Base-by-base conservation (phyloP, 2,329 filamentous ascomycete species). In the Neurospora sp. region DNA sequence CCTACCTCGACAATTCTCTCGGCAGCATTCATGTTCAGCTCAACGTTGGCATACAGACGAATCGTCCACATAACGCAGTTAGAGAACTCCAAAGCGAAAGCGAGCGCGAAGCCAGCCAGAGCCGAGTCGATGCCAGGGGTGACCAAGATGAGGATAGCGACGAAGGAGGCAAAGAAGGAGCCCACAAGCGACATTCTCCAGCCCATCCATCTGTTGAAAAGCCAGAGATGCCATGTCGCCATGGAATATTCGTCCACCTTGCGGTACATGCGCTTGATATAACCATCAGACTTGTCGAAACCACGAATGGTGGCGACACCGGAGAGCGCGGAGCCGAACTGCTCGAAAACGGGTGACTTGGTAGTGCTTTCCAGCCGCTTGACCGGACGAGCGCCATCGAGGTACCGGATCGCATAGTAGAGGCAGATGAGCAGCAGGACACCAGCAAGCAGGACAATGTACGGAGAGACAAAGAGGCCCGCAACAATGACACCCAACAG, bases 341-440 rank as follows among this genome's bases (percentile, higher is more conserved):
- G 88, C 77, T 95, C 92, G 74, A 93, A 94, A 0, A 95, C 88
- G 0, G 92, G 92, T 0, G 89, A 92, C 78, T 93, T 94, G 69
- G 88, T 86, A 3, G 86, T 92, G 73, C 89, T 92, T 78, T 95
- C 92, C 1, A 95, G 84, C 5, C 92, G 85, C 80, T 94, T 95
- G 71, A 91, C 84, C 39, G 93, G 91, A 46, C 92, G 84, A 0
- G 91, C 91, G 1, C 86, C 91, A n/a, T 85, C 80, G 6, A 96
- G 83, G 76, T 92, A 96, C 41, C 81, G 82, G 3, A 83, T 76
- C 1, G 88, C 89, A 69, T 89, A 85, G 71, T 86, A 79, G n/a
- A 86, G 76, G 72, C 86, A 89, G 10, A 89, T 78, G 0, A 80
- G 72, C 0, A 93, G 80, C 1, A 94, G 82, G 4, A 87, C 70